Base-by-base conservation (phyloP, 345 rosid genomes). In the Camelina hispida region DNA sequence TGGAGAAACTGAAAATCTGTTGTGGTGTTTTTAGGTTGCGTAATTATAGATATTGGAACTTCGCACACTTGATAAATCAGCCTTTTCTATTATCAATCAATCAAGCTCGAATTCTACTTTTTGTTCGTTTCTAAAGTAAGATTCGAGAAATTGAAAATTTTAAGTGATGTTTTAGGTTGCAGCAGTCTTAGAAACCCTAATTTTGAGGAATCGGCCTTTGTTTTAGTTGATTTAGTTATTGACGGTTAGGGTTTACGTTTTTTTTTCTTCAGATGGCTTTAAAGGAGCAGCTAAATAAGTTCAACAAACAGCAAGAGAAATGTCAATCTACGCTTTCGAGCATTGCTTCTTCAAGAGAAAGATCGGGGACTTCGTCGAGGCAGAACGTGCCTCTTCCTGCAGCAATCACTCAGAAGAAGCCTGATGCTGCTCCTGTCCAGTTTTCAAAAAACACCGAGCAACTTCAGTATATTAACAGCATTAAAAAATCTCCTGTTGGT, bases 401-500 rank as follows among this genome's bases (percentile, higher is more conserved):
- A 10, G 67, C 83, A 3, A 68, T 81, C 20, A 77, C 6, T 55
- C 84, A 69, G 25, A 86, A 69, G 25, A 86, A 78, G 62, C 46
- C 84, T 73, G 13, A 28, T 18, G 85, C 89, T 12, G 63, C 78
- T 69, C 88, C 88, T 35, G 81, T 80, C 74, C 88, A 84, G 75
- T 94, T 89, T 73, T 94, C 97, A 0, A 87, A 84, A 70, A 89
- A 90, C 48, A 88, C 97, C 0, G 89, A 94, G 78, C 86, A 90
- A 9, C 91, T 87, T 70, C 89, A 89, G 72, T 73, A 60, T 14
- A 86, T 89, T 16, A 81, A 83, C 66, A 84, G 78, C 53, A 85
- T 91, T 0, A 84, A 97, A 20, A 91, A 90, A 82, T 78, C 82
- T 15, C 93, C 92, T 54, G 92, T 85, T 20, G 97, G 97, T 9